Base-by-base conservation (phyloP, 23 red algal species). In the Gracilaria caudata region DNA sequence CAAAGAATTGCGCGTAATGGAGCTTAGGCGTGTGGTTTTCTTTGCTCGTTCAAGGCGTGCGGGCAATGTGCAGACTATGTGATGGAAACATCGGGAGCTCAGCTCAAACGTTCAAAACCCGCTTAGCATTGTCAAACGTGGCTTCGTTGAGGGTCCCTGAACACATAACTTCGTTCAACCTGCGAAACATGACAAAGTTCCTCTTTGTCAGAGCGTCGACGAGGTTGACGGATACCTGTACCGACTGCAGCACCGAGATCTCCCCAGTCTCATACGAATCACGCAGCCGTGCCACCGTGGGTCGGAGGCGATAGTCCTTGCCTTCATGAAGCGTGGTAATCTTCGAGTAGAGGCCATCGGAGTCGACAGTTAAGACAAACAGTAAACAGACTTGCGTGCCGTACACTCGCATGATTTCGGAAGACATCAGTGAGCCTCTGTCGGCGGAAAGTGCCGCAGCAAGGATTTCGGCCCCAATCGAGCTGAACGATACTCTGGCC, bases 311-410 rank as follows among this genome's bases (percentile, higher is more conserved):
- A 46, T 87, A 87, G 57, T 87, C 70, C 23, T 7, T 35, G 5
- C 64, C 68, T 78, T 87, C 83, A 46, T 87, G 83, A 26, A 87
- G 83, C 17, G 83, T 87, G 3, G 51, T 87, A 0, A 78, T 41
- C 24, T 44, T 78, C 28, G 83, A 87, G 34, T 77, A 57, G 19
- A 78, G 51, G 4, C 83, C 83, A 43, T 75, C 25, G 0, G 49
- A 87, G 32, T 78, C 83, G 4, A 87, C 83, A 16, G 64, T 61
- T 13, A 65, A 38, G 0, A 87, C 51, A 46, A 78, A 87, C 19
- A n/a, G 68, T n/a, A 78, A 55, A 19, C n/a, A 20, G 3, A 24
- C 41, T 4, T 39, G 19, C 32, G 83, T 34, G n/a, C 68, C 83
- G 23, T 87, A 75, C 7, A 87, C 28, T 21, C 20, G 7, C 73